These are phyloP conservation scores for Cyclocybe aegerita DNA, from an alignment of 768 basidiomycete genomes.

Conservation along the genomic window DNA sequence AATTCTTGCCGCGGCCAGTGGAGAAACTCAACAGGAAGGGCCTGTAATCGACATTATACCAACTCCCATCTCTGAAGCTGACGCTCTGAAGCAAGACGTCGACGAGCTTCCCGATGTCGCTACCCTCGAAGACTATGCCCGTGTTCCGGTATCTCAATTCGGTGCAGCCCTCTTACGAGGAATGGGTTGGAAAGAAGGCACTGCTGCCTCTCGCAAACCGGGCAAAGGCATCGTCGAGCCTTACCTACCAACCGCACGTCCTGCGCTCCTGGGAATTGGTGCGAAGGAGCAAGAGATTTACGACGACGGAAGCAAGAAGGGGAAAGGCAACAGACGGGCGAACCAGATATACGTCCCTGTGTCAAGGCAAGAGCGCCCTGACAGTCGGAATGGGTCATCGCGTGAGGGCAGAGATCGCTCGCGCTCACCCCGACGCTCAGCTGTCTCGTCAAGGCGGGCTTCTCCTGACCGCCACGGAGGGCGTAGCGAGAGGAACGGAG, in stretches of 20 bases:
- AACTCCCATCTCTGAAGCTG: constrained; percentile 67
- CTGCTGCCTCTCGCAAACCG: constrained; percentile 63
- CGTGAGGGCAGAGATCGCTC: constrained; percentile 33
- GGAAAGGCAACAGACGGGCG: constrained; percentile 41
- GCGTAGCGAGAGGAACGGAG: constrained; percentile 10
- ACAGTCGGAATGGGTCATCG: constrained; percentile 26
- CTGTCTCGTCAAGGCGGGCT: constrained; percentile 42
- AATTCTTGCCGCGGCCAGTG: constrained; percentile 58
- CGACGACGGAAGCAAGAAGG: constrained; percentile 66
- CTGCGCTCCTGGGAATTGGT: constrained; percentile 88
- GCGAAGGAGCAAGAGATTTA: constrained; percentile 82
- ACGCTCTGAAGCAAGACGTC: constrained; percentile 85
- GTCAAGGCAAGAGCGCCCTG: constrained; percentile 58
- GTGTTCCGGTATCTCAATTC: constrained; percentile 90
- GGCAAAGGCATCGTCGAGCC: constrained; percentile 69
- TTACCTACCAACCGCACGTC: constrained; percentile 79
- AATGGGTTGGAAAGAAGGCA: constrained; percentile 94
- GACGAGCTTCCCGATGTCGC: constrained; percentile 74
- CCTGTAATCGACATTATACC: constrained; percentile 65
- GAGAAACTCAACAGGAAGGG: constrained; percentile 34
- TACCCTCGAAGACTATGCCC: constrained; percentile 82
- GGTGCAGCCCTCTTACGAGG: constrained; percentile 91
- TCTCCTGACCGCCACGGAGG: constrained; percentile 43
- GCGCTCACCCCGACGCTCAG: constrained; percentile 39
- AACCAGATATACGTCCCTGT: constrained; percentile 86